phyloP scores from a whole-genome alignment of 176 grass and related monocot genomes.

The Elymus sibiricus region DNA sequence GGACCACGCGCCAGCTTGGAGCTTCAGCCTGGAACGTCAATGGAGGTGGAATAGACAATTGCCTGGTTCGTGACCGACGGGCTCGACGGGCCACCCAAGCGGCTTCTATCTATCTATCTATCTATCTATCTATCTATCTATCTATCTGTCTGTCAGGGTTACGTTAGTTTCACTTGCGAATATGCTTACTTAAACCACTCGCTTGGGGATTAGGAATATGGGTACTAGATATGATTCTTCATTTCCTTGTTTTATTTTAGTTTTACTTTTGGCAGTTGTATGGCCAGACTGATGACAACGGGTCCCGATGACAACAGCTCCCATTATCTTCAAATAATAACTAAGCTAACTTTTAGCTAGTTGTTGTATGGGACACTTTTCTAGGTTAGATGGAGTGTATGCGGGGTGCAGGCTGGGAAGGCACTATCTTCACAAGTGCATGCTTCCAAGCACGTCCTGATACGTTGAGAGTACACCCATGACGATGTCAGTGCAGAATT shows the following conservation, averaged over 20 bases:
- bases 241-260: background rate
- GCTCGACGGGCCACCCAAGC: no score
- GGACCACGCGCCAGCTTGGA: no score
- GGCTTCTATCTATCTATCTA: background rate
- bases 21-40: no score
- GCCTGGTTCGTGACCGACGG: no score
- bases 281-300: background rate
- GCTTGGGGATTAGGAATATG: background rate
- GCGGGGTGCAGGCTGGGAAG: background rate
- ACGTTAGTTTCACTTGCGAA: background rate
- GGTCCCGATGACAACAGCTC: background rate
- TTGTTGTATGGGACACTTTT: background rate
- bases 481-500: background rate
- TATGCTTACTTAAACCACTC: background rate
- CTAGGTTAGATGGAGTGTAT: background rate
- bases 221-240: background rate
- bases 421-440: background rate
- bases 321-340: background rate
- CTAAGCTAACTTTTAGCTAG: background rate
- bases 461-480: background rate
- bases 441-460: background rate
- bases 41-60: no score
- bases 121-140: background rate
- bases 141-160: background rate
- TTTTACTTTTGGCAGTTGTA: background rate